Conservation (phyloP, 2,329 filamentous ascomycete genomes). For the Truncatella angustata region DNA sequence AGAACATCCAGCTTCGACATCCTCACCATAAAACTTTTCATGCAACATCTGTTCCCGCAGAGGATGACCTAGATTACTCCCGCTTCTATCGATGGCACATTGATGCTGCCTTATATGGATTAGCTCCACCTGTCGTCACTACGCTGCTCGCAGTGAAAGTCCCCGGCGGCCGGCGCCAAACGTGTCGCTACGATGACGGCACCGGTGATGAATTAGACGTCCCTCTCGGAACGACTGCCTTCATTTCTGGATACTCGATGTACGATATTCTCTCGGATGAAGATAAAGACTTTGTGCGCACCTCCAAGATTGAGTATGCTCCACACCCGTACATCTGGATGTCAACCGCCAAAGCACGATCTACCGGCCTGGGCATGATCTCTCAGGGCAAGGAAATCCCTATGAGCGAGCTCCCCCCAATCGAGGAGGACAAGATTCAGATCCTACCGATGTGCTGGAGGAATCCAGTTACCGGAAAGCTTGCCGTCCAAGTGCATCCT, state of each 20-base stretch:
- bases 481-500: slow-evolving; percentile 74
- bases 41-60: slow-evolving; percentile 56
- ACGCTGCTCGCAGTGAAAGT: slow-evolving; percentile 73
- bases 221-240: slow-evolving; percentile 73
- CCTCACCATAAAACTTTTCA: slow-evolving; percentile 80
- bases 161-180: slow-evolving; percentile 64
- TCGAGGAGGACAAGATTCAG: slow-evolving; percentile 67
- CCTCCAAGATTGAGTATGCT: slow-evolving; percentile 70
- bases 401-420: slow-evolving; percentile 56
- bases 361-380: slow-evolving; percentile 69
- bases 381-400: slow-evolving; percentile 65
- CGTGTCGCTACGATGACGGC: slow-evolving; percentile 71
- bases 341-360: slow-evolving; percentile 62
- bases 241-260: slow-evolving; percentile 70
- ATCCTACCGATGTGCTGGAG: slow-evolving; percentile 75
- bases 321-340: slow-evolving; percentile 84
- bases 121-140: slow-evolving; percentile 72
- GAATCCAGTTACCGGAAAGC: slow-evolving; percentile 67
- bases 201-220: slow-evolving; percentile 64
- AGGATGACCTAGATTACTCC: slow-evolving; percentile 48
- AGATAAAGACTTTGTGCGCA: slow-evolving; percentile 66
- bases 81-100: slow-evolving; percentile 79
- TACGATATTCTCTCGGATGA: slow-evolving; percentile 63
- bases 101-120: slow-evolving; percentile 72
- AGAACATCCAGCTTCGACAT: slow-evolving; percentile 66